These are phyloP conservation scores for Picea glauca DNA, from an alignment of 75 land plant species.

Conservation along the genomic window DNA sequence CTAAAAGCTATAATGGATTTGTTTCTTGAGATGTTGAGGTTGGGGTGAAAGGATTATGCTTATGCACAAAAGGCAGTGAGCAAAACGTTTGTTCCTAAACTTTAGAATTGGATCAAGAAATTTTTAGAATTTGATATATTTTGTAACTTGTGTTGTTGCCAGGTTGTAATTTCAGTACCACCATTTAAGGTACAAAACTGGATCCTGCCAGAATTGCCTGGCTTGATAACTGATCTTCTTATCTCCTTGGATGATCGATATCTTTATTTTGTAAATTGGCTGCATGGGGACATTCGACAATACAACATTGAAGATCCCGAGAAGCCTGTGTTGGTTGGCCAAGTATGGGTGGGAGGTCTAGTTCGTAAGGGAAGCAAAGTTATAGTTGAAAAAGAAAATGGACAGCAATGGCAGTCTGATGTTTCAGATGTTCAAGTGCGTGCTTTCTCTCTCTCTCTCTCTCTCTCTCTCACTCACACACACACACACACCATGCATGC, in stretches of 20 bases:
- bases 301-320: conserved; percentile 93
- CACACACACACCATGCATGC: neutral
- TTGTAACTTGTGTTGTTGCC: neutral
- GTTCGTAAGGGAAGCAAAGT: conserved; percentile 75
- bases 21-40: neutral
- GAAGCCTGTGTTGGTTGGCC: conserved; percentile 80
- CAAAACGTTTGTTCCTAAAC: no score
- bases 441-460: neutral
- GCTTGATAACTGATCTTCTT: conserved; percentile 94
- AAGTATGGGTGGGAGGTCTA: conserved; percentile 89
- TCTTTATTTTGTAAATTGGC: conserved; percentile 94
- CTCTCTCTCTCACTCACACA: neutral
- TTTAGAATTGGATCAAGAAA: neutral
- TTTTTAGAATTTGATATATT: neutral
- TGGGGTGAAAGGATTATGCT: neutral
- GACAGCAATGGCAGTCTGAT: conserved; percentile 63
- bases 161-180: conserved; percentile 80
- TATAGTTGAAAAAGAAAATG: conserved; percentile 53
- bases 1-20: neutral
- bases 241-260: conserved; percentile 95
- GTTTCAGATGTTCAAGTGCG: conserved; percentile 77
- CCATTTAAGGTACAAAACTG: conserved; percentile 88
- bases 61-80: neutral
- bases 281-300: conserved; percentile 95
- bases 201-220: conserved; percentile 96